Base-by-base conservation (phyloP, 345 rosid genomes). In the Draba incana region DNA sequence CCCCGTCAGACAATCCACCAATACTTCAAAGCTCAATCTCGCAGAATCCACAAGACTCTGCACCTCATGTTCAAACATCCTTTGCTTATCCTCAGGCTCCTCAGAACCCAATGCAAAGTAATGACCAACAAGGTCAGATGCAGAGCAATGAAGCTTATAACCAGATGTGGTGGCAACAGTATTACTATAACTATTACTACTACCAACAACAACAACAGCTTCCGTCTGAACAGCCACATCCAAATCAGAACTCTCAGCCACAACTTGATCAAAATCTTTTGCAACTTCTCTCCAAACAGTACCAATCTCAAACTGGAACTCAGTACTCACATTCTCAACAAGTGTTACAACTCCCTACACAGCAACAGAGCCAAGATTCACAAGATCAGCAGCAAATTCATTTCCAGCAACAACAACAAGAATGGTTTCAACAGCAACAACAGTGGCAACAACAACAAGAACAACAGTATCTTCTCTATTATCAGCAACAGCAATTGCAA, bases 81-180 rank as follows among this genome's bases (percentile, higher is more conserved):
- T 69, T 35, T 62, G 61, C 78, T 25, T 63, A 77, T 64, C 73
- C 86, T 50, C 87, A 80, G 11, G 6, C 64, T 55, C 63, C 80
- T 66, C 87, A 77, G 59, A 24, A 80, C 76, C 66, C 85, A 24
- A 37, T 66, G 35, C 92, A 81, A 72, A 75, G 78, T 62, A 78
- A 48, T 58, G 84, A 73, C 74, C 89, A 81, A 68, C 72, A 69
- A 11, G 83, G 50, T 71, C 75, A 72, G 67, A 38, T 71, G 74
- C 86, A 81, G 78, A 79, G 77, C 75, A 79, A 60, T 50, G 78
- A 80, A 72, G 86, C 84, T 35, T 83, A 89, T 79, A 79, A 82
- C 71, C 89, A 88, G 8, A 6, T 4, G 57, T 83, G 80, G 86
- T 89, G 89, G 91, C 98, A 89, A 66, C 81, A 88, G 42, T 92